Base-by-base conservation (phyloP, 805 yeast species). In the Zygotorulaspora sp. region DNA sequence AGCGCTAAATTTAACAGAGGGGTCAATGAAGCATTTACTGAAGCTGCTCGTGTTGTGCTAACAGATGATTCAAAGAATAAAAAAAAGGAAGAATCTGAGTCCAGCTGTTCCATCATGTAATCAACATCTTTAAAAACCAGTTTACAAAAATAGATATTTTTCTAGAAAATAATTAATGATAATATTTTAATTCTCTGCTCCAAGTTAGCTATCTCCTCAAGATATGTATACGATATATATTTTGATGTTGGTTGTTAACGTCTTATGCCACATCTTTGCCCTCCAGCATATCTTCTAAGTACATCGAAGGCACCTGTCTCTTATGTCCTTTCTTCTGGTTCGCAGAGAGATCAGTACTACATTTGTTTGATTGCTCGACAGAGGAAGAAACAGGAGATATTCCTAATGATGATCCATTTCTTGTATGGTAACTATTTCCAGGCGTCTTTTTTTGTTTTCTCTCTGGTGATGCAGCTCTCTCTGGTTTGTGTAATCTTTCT, bases 21-120 rank as follows among this genome's bases (percentile, higher is more conserved):
- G 49, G 98, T 92, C n/a, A 92, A 94, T 57, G 98, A 92, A 67
- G 97, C 97, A 7, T 92, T 92, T 61, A 88, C 97, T 0, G 98
- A 92, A 66, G 98, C 97, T 30, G 96, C 97, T 6, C 80, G 98
- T 61, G 89, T 95, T 56, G 97, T 97, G 2, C 71, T 90, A 50
- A 81, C 84, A 45, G 95, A 95, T 10, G 85, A 78, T 57, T 84
- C 95, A 35, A 85, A 80, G 65, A 90, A 89, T 38, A 78, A 77
- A 35, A 66, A 67, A 45, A 74, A 71, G 37, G 55, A 57, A 7
- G 61, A 56, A n/a, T 61, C 58, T 6, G 54, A 58, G 10, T 55
- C 59, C 30, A 44, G 61, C 32, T 70, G 74, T 59, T 54, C 57
- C 21, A 60, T 70, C 48, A 67, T 70, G 74, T 70, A 53, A 63